Evolutionary conservation across 2,329 filamentous ascomycete species (phyloP).

Genomic region (Fusarium graminum): DNA sequence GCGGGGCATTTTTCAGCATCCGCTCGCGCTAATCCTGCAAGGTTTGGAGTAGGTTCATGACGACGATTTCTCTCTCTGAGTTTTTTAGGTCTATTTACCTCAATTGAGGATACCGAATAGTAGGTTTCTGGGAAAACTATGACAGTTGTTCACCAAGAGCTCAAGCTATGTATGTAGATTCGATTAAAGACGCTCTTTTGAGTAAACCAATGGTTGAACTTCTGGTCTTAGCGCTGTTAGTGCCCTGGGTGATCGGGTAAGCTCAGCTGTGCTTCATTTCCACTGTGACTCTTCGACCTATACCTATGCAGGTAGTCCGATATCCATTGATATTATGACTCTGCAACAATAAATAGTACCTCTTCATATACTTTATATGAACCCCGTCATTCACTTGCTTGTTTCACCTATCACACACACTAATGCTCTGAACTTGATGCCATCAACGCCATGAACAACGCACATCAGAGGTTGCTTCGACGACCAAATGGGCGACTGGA

Average conservation of each 20-base stretch:
- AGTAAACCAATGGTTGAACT: too few relatives aligned
- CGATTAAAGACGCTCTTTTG: too few relatives aligned
- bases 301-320: too few relatives aligned
- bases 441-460: conserved; percentile 11
- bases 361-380: too few relatives aligned
- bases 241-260: background rate
- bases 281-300: background rate
- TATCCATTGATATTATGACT: background rate
- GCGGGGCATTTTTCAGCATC: conserved; percentile 39
- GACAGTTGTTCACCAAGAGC: too few relatives aligned
- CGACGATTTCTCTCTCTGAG: background rate
- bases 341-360: background rate
- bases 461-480: background rate
- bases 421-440: background rate
- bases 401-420: background rate
- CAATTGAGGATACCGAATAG: background rate
- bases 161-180: too few relatives aligned
- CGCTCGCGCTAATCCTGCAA: conserved; percentile 40
- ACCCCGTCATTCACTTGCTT: too few relatives aligned
- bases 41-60: conserved; percentile 17
- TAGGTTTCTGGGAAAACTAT: too few relatives aligned
- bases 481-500: conserved; percentile 33
- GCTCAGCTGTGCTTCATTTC: background rate
- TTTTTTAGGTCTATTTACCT: background rate
- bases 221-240: background rate